Conservation (phyloP, 1,284 basidiomycete genomes). For the Ustanciosporium gigantosporum region DNA sequence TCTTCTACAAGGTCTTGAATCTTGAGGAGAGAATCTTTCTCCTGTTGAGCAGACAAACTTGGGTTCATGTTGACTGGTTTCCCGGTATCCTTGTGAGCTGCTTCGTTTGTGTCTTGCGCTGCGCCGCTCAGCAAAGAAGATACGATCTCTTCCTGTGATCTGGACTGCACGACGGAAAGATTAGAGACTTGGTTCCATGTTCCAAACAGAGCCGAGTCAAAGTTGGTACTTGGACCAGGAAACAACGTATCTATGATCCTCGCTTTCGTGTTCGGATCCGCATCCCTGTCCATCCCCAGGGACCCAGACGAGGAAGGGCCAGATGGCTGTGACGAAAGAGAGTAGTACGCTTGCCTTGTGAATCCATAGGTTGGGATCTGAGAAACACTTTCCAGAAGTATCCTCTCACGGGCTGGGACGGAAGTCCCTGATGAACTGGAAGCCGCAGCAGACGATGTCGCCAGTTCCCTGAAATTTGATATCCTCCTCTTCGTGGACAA, state of each 20-base stretch:
- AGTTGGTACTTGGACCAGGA: slow-evolving; percentile 4
- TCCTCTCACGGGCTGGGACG: background rate
- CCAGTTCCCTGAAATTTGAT: too few species aligned
- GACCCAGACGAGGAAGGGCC: too few species aligned
- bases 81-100: background rate
- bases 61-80: slow-evolving; percentile 1
- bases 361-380: background rate
- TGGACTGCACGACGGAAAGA: slow-evolving; percentile 3
- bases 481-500: too few species aligned
- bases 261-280: background rate
- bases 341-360: background rate
- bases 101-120: background rate
- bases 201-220: slow-evolving; percentile 5
- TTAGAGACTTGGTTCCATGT: slow-evolving; percentile 15
- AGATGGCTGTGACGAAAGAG: background rate
- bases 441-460: too few species aligned
- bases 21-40: slow-evolving; percentile 1
- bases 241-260: slow-evolving; percentile 13
- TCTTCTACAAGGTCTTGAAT: slow-evolving; percentile 1
- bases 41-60: background rate
- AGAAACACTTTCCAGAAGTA: background rate
- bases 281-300: too few species aligned
- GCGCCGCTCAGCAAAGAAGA: too few species aligned
- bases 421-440: too few species aligned
- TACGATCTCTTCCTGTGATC: too few species aligned